Evolutionary conservation across 2,329 filamentous ascomycete genomes (phyloP).

Genomic region (Diaporthe sp.): DNA sequence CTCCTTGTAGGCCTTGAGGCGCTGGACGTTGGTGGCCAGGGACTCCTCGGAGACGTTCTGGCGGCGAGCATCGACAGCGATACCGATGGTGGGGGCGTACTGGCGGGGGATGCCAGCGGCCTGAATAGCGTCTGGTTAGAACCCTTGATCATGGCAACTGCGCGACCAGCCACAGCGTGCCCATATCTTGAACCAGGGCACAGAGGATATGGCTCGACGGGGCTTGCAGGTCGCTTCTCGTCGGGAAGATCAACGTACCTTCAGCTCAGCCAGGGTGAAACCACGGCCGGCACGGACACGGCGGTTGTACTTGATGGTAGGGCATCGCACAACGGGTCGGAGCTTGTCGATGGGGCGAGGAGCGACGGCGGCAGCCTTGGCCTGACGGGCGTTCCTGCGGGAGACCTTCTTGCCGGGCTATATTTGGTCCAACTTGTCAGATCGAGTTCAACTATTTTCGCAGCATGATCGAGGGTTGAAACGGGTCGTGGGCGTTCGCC

Average conservation of each 20-base stretch:
- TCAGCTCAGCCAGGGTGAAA: slow-evolving; percentile 97
- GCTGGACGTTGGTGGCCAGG: slow-evolving; percentile 93
- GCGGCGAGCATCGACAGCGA: slow-evolving; percentile 95
- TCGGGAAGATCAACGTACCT: slow-evolving; percentile 72
- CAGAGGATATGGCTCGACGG: background rate
- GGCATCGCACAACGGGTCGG: slow-evolving; percentile 96
- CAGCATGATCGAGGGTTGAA: background rate
- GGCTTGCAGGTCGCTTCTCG: background rate
- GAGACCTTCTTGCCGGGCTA: slow-evolving; percentile 97
- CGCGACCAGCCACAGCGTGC: background rate
- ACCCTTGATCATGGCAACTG: background rate
- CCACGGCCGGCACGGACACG: slow-evolving; percentile 95
- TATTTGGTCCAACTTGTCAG: slow-evolving; percentile 50
- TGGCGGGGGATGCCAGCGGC: slow-evolving; percentile 96
- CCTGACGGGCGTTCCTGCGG: slow-evolving; percentile 89
- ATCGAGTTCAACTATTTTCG: slow-evolving; percentile 42
- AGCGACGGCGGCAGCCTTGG: slow-evolving; percentile 95
- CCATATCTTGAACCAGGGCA: background rate
- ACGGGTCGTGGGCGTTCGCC: background rate
- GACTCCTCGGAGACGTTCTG: slow-evolving; percentile 98
- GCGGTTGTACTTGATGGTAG: slow-evolving; percentile 99
- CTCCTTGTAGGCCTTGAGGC: slow-evolving; percentile 97
- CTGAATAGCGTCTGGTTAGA: slow-evolving; percentile 64
- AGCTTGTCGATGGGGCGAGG: slow-evolving; percentile 98
- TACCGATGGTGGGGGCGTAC: slow-evolving; percentile 95